Percentiles rank a stretch among this genome's conserved stretches.
Evolutionary conservation across 2,329 filamentous ascomycete species (phyloP).

Genomic region (Clarireedia hainanense): DNA sequence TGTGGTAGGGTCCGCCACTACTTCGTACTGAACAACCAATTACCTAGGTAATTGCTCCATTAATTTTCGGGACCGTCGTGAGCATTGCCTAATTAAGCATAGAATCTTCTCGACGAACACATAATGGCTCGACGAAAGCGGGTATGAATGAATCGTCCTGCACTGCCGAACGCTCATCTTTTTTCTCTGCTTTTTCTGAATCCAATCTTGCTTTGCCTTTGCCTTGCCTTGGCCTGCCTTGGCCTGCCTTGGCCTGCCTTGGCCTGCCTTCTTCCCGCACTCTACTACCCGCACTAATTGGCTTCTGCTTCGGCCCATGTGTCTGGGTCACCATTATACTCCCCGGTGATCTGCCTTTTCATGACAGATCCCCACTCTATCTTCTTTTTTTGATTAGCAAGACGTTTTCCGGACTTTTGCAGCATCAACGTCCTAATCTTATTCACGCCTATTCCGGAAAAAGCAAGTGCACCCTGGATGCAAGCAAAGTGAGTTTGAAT

Average conservation of each 20-base stretch:
- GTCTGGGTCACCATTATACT: neutral
- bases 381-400: neutral
- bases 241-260: neutral
- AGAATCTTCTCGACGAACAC: neutral
- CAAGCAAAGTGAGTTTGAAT: neutral
- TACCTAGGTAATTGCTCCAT: neutral
- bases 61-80: neutral
- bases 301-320: constrained; percentile 9
- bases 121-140: neutral
- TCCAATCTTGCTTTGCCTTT: neutral
- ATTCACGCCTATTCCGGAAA: neutral
- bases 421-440: neutral
- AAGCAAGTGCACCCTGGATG: neutral
- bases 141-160: neutral
- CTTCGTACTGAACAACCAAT: neutral
- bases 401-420: neutral
- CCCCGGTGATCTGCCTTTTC: neutral
- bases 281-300: constrained; percentile 1
- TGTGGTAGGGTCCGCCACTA: neutral
- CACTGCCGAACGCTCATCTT: neutral
- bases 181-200: neutral
- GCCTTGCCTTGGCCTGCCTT: too few species aligned
- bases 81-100: neutral
- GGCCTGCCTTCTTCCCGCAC: neutral
- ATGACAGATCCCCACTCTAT: neutral